Percentiles rank a stretch among this genome's conserved stretches.
phyloP scores from a whole-genome alignment of 2,329 filamentous ascomycete genomes.

The Didymella glomerata region DNA sequence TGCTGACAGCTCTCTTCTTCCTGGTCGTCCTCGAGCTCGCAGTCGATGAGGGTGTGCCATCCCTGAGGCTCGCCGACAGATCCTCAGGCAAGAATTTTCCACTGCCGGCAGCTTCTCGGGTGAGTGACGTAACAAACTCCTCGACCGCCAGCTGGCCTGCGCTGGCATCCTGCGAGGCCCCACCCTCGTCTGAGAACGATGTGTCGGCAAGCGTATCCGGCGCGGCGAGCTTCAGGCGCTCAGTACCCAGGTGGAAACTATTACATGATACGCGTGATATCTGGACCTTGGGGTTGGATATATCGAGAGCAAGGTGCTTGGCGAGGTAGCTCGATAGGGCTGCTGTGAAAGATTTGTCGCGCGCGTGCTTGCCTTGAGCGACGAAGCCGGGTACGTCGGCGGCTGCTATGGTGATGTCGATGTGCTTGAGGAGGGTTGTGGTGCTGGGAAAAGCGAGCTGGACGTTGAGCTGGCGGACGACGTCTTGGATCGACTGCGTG shows the following conservation, averaged over 20 bases:
- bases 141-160: conserved; percentile 45
- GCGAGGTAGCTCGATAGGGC: conserved; percentile 52
- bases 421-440: conserved; percentile 49
- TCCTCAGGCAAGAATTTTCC: conserved; percentile 43
- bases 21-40: conserved; percentile 27
- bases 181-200: conserved; percentile 36
- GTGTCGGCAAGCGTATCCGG: conserved; percentile 37
- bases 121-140: conserved; percentile 42
- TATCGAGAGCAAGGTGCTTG: conserved; percentile 53
- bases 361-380: conserved; percentile 31
- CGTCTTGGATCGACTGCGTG: conserved; percentile 41
- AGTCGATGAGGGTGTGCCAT: conserved; percentile 38
- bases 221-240: conserved; percentile 52
- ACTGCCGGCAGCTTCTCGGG: conserved; percentile 46
- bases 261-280: conserved; percentile 54
- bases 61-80: conserved; percentile 17
- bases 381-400: conserved; percentile 52
- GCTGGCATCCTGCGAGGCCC: conserved; percentile 35
- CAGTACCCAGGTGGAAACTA: conserved; percentile 51
- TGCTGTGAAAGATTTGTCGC: conserved; percentile 49
- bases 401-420: conserved; percentile 55
- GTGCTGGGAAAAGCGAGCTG: conserved; percentile 47
- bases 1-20: conserved; percentile 43
- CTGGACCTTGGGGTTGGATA: conserved; percentile 52
- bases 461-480: conserved; percentile 47